A percentile compares a stretch with the other conserved stretches of the same genome.
Evolutionary conservation across 345 rosid genomes (phyloP).

Genomic region (Isatis tinctoria): DNA sequence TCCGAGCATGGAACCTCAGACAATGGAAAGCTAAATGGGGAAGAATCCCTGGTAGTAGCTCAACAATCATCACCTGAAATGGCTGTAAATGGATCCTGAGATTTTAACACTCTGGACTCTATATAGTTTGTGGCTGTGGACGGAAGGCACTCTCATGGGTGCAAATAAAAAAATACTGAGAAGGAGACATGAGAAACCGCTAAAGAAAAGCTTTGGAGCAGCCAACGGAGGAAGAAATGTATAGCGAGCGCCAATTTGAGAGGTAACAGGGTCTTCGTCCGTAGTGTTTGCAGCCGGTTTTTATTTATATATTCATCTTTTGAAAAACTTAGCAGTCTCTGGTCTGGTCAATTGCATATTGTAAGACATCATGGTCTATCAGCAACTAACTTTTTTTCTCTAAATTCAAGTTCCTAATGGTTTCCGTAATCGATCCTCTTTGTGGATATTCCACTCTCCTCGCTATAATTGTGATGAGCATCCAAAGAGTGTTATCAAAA

Average conservation of each 20-base stretch:
- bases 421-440: neutral
- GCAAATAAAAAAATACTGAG: constrained; percentile 21
- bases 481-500: neutral
- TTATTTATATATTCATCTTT: constrained; percentile 12
- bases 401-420: constrained; percentile 23
- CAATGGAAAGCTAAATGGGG: constrained; percentile 41
- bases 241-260: constrained; percentile 29
- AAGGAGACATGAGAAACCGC: constrained; percentile 20
- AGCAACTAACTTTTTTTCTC: constrained; percentile 26
- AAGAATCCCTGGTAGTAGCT: constrained; percentile 57
- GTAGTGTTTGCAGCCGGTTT: constrained; percentile 14
- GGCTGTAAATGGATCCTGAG: constrained; percentile 91
- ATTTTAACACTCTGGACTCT: constrained; percentile 22
- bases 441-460: neutral
- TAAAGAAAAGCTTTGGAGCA: constrained; percentile 18
- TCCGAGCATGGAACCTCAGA: constrained; percentile 50
- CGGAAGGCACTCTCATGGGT: constrained; percentile 22
- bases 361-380: constrained; percentile 33
- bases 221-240: constrained; percentile 26
- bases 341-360: constrained; percentile 34
- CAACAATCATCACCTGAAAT: constrained; percentile 81
- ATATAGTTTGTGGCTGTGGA: constrained; percentile 21
- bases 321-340: constrained; percentile 16
- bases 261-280: constrained; percentile 27
- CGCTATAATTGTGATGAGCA: neutral